A percentile compares a stretch with the other conserved stretches of the same genome.
Conservation (phyloP, 2,329 filamentous ascomycete genomes). For the Leptographium wingfieldii region DNA sequence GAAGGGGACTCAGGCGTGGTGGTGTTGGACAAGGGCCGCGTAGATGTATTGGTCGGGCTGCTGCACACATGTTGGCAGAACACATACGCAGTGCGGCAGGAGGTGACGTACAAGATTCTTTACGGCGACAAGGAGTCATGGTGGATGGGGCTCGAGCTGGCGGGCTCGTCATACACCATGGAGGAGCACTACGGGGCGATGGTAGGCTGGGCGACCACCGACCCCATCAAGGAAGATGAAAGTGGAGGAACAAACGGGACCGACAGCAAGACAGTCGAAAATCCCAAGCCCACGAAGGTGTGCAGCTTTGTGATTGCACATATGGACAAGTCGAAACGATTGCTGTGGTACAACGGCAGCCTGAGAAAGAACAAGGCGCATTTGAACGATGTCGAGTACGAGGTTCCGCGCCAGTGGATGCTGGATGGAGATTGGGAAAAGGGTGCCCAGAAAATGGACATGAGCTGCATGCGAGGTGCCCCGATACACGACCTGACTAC, state of each 20-base stretch:
- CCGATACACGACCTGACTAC: not conserved
- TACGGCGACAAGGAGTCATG: slow-evolving; percentile 6
- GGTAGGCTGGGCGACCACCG: not conserved
- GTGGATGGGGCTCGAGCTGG: slow-evolving; percentile 4
- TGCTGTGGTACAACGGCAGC: slow-evolving; percentile 4
- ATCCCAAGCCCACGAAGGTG: not conserved
- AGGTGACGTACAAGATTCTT: slow-evolving; percentile 1
- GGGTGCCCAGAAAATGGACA: not conserved
- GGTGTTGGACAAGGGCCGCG: slow-evolving; percentile 2
- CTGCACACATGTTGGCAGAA: slow-evolving; percentile 7
- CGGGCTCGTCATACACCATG: not conserved
- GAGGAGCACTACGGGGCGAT: slow-evolving; percentile 3
- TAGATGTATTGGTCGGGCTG: not conserved
- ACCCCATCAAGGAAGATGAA: not conserved
- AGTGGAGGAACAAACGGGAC: not conserved
- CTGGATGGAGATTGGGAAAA: not conserved
- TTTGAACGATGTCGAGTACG: not conserved
- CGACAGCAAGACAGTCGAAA: not conserved
- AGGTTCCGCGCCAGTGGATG: slow-evolving; percentile 1
- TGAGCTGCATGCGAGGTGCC: slow-evolving; percentile 2
- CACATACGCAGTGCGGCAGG: slow-evolving; percentile 1
- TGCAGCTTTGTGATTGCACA: slow-evolving; percentile 4
- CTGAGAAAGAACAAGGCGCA: slow-evolving; percentile 3
- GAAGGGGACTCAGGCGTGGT: slow-evolving; percentile 3
- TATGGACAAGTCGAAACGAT: not conserved